A percentile compares a stretch with the other conserved stretches of the same genome.
phyloP scores from a whole-genome alignment of 805 yeast genomes.

The Candida nemodendra region DNA sequence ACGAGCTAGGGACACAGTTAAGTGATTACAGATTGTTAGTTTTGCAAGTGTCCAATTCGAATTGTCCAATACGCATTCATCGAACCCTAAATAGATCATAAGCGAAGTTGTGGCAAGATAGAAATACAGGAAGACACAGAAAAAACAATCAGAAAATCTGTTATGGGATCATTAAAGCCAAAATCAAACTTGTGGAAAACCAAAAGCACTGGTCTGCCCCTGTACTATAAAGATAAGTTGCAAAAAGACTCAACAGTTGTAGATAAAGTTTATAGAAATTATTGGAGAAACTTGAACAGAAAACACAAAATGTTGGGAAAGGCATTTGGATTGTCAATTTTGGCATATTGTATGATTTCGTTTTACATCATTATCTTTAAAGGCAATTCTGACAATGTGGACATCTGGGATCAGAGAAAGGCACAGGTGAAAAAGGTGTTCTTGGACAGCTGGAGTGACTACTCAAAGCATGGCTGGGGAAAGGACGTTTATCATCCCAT shows the following conservation, averaged over 20 bases:
- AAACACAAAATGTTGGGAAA: conserved; percentile 40
- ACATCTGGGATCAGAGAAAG: conserved; percentile 49
- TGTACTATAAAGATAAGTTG: conserved; percentile 53
- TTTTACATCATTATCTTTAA: conserved; percentile 18
- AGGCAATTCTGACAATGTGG: conserved; percentile 8
- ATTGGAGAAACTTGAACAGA: conserved; percentile 14
- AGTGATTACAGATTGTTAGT: too few species aligned
- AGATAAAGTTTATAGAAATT: conserved; percentile 13
- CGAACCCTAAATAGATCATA: too few species aligned
- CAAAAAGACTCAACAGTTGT: conserved; percentile 18
- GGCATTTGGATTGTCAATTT: conserved; percentile 39
- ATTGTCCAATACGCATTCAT: too few species aligned
- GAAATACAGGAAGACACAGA: too few species aligned
- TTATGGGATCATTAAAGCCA: conserved; percentile 6
- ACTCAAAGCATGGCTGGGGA: conserved; percentile 80
- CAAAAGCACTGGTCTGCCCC: conserved; percentile 38
- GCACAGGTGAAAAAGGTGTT: conserved; percentile 65
- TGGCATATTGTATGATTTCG: conserved; percentile 42
- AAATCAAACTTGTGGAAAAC: conserved; percentile 23
- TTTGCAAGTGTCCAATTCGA: too few species aligned
- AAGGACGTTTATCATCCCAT: conserved; percentile 74
- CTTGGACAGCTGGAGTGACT: conserved; percentile 73
- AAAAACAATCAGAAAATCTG: too few species aligned
- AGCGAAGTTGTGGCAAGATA: too few species aligned
- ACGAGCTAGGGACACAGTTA: too few species aligned